Conservation (phyloP, 2,329 filamentous ascomycete species). For the Cordyceps militaris region DNA sequence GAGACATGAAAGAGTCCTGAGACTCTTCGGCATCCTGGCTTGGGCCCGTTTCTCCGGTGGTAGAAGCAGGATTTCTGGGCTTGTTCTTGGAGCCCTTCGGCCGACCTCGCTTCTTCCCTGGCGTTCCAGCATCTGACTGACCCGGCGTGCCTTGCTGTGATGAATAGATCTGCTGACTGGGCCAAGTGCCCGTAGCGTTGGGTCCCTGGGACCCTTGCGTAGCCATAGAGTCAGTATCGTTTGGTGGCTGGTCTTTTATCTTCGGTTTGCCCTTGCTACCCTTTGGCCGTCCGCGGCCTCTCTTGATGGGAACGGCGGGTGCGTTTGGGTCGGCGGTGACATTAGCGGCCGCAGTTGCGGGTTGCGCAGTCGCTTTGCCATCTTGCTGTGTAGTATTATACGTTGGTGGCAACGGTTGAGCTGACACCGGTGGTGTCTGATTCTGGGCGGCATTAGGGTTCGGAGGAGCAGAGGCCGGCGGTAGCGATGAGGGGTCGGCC, state of each 20-base stretch:
- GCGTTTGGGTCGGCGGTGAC: slow-evolving; percentile 11
- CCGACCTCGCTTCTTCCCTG: slow-evolving; percentile 29
- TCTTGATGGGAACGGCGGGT: slow-evolving; percentile 26
- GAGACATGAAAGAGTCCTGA: slow-evolving; percentile 8
- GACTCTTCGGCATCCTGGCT: slow-evolving; percentile 4
- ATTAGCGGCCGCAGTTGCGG: not conserved
- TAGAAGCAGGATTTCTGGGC: slow-evolving; percentile 19
- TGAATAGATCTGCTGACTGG: not conserved
- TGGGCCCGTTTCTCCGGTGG: not conserved
- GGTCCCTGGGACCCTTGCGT: slow-evolving; percentile 5
- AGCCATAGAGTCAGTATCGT: not conserved
- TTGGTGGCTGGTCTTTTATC: slow-evolving; percentile 32
- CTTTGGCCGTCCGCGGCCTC: slow-evolving; percentile 48
- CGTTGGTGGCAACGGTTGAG: not conserved
- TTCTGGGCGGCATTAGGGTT: not conserved
- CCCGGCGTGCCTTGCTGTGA: slow-evolving; percentile 14
- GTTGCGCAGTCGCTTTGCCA: not conserved
- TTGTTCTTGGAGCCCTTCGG: slow-evolving; percentile 42
- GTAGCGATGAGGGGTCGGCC: slow-evolving; percentile 7
- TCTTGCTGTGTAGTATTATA: not conserved
- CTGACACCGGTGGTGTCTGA: not conserved
- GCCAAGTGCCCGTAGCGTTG: not conserved
- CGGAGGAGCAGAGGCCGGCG: not conserved
- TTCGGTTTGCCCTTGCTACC: slow-evolving; percentile 50
- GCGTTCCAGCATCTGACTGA: slow-evolving; percentile 15